Evolutionary conservation across 257 asterid species (phyloP).

Genomic region (Voacanga thouarsii): DNA sequence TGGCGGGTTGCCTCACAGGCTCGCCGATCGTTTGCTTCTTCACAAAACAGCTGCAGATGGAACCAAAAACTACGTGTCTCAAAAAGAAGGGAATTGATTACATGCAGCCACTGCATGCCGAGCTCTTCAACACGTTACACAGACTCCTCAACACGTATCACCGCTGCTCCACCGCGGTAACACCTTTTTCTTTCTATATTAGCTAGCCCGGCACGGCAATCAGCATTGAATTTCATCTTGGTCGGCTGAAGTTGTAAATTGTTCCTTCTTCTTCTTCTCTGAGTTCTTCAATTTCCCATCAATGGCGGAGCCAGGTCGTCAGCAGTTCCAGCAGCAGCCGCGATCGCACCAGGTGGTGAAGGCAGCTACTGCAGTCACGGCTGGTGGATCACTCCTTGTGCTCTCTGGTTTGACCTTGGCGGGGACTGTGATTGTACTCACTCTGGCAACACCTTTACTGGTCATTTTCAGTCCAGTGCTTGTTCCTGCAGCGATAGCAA

Average conservation of each 20-base stretch:
- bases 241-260: not conserved
- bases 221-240: not conserved
- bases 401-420: constrained; percentile 62
- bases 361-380: constrained; percentile 64
- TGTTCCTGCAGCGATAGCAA: constrained; percentile 55
- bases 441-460: constrained; percentile 67
- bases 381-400: constrained; percentile 66
- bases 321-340: constrained; percentile 30
- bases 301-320: constrained; percentile 23
- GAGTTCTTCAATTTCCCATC: not conserved
- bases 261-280: not conserved
- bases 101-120: constrained; percentile 64
- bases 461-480: constrained; percentile 84
- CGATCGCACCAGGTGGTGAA: constrained; percentile 50
- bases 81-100: constrained; percentile 12
- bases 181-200: constrained; percentile 1
- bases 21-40: too few species aligned
- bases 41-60: constrained; percentile 16
- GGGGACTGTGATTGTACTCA: constrained; percentile 60
- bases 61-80: constrained; percentile 43
- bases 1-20: not conserved
- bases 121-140: constrained; percentile 35
- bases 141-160: constrained; percentile 30
- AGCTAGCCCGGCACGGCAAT: not conserved
- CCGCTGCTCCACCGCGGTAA: not conserved